Evolutionary conservation across 306 rosid genomes (phyloP).

Genomic region (Vigna mungo): DNA sequence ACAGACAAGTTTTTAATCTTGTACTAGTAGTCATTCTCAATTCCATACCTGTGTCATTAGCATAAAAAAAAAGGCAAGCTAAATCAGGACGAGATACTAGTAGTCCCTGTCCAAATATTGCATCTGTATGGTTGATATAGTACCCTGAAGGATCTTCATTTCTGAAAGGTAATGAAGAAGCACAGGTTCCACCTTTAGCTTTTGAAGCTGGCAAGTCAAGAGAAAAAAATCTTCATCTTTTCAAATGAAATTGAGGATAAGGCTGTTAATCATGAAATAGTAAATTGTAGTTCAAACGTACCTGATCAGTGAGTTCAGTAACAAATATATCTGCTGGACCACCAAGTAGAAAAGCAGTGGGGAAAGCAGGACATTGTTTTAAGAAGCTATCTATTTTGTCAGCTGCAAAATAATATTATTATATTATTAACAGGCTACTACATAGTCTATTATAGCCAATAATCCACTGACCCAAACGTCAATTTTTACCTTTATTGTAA

Average conservation of each 20-base stretch:
- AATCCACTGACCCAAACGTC: slow-evolving; percentile 40
- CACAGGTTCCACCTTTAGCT: slow-evolving; percentile 96
- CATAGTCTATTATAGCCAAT: slow-evolving; percentile 35
- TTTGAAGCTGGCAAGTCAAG: slow-evolving; percentile 73
- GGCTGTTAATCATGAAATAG: slow-evolving; percentile 18
- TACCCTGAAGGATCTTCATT: slow-evolving; percentile 82
- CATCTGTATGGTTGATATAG: slow-evolving; percentile 32
- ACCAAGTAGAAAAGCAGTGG: slow-evolving; percentile 84
- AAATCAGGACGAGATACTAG: slow-evolving; percentile 35
- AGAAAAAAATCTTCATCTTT: slow-evolving; percentile 33
- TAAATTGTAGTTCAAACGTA: slow-evolving; percentile 41
- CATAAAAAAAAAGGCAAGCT: slow-evolving; percentile 32
- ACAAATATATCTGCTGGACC: slow-evolving; percentile 87
- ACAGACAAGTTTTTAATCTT: slow-evolving; percentile 83
- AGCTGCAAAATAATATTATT: slow-evolving; percentile 56
- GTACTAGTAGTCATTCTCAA: slow-evolving; percentile 94
- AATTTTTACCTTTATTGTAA: slow-evolving; percentile 77
- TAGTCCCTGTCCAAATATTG: slow-evolving; percentile 35
- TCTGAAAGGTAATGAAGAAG: slow-evolving; percentile 88
- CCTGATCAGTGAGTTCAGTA: slow-evolving; percentile 95
- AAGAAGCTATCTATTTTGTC: slow-evolving; percentile 81
- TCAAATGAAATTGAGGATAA: slow-evolving; percentile 6
- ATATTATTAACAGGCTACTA: slow-evolving; percentile 40
- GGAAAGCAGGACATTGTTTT: slow-evolving; percentile 76
- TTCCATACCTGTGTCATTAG: slow-evolving; percentile 75